Base-by-base conservation (phyloP, 805 yeast genomes). In the Vanderwaltozyma tropicalis region DNA sequence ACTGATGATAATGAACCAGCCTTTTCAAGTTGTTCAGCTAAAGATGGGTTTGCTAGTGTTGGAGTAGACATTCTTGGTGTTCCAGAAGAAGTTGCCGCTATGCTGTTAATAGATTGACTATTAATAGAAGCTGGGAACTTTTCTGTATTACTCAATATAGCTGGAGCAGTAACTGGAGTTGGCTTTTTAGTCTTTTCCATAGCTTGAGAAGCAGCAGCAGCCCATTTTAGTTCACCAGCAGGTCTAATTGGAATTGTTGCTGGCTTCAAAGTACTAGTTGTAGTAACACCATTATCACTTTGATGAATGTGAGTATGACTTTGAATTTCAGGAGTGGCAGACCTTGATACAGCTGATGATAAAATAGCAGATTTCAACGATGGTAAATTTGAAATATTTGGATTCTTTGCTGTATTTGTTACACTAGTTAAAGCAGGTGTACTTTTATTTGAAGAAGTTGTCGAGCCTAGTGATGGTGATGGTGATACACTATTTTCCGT, bases 181-280 rank as follows among this genome's bases (percentile, higher is more conserved):
- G 33, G 33, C 30, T 51, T 50, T 31, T 49, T 49, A 15, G 50
- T 54, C 31, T 46, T 53, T 30, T 55, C 55, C 12, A 51, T 42
- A 29, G 46, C 51, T 35, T 51, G 54, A 5, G 72, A 71, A 4
- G 76, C 78, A 5, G 76, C 76, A 2, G 69, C 66, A 1, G 78
- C 66, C 78, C 78, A 72, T 49, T 71, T 72, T 39, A 70, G 52
- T 32, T 70, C 74, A 12, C 75, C 74, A 4, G 66, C 68, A 1
- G 77, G 76, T 46, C 69, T 71, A 2, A 67, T 55, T 1, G 78
- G 78, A 2, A 74, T 59, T 2, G 72, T 59, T 2, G 78, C 77
- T 2, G 78, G 78, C 50, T 71, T 72, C 33, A 72, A 42, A 7
- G 60, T 54, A 18, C 52, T 49, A 3, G 62, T 47, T 5, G 59